Evolutionary conservation across 768 basidiomycete genomes (phyloP), one percentile per base, ranked within the genome.

Genomic region (Lactifluus subvellereus): DNA sequence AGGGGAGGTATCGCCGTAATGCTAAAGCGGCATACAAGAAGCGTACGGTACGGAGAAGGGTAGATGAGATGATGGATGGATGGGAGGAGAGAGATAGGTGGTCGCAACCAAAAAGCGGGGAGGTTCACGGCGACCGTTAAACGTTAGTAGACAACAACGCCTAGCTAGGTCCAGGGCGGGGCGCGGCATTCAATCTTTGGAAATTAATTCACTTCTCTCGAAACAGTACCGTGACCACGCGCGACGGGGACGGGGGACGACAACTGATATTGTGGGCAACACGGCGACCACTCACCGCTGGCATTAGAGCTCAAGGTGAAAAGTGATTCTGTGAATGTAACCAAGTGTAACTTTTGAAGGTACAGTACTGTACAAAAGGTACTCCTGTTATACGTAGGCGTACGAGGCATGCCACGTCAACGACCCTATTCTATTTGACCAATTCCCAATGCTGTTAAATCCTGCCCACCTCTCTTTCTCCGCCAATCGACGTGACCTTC

Each of bases 261-360:
- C 27, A 27, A 27, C 27, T 27, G 27, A 27, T 27, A 27, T 27
- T 27, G 35, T 37, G 35, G 9, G 35, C 35, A 37, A 37, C 35
- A 10, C 35, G 35, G 35, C 35, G 35, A 37, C 35, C 35, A 10
- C 35, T 10, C 35, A 49, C 30, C 56, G 30, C 47, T 27, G 47
- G 22, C 35, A 22, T 27, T 27, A 27, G 27, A 27, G 27, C 27
- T 27, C 30, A 7, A 16, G 47, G 38, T n/a, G 13, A 48, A 32
- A 43, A 16, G 51, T 13, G 38, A 42, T 58, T 62, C 56, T 62
- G 61, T 62, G 61, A 62, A 62, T 27, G 56, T 62, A 62, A 62
- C 56, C 50, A 62, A 57, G 61, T 58, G 32, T 43, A 27, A 2
- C 27, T 27, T 27, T 27, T 27, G 33, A 37, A 32, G 47, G 6